phyloP scores from a whole-genome alignment of 2,329 filamentous ascomycete species.

The Fusarium camptoceras region DNA sequence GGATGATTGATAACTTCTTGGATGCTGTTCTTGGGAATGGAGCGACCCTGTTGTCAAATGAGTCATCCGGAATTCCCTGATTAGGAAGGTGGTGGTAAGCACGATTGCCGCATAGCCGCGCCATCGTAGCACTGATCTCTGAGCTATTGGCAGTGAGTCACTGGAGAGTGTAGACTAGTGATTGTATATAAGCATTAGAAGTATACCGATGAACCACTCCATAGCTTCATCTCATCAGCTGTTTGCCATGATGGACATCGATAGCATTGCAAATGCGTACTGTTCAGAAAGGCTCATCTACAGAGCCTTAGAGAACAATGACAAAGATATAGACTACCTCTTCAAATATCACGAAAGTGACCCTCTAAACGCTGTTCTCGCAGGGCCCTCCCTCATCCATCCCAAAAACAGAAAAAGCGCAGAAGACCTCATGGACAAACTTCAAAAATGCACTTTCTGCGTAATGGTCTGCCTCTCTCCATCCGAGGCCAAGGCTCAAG shows the following conservation, averaged over 20 bases:
- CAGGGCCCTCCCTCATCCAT: background rate
- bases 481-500: background rate
- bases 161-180: background rate
- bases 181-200: background rate
- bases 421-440: background rate
- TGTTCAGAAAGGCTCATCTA: background rate
- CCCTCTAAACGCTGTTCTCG: background rate
- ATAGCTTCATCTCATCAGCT: too few relatives aligned
- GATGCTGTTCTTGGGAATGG: background rate
- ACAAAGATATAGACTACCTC: background rate
- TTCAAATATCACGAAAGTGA: background rate
- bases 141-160: too few relatives aligned
- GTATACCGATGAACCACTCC: background rate
- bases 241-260: background rate
- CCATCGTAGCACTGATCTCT: background rate
- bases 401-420: background rate
- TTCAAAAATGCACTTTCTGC: background rate
- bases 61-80: conserved; percentile 4
- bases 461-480: background rate
- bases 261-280: background rate
- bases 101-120: background rate
- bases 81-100: conserved; percentile 8
- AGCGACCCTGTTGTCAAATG: background rate
- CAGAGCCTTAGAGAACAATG: conserved; percentile 1
- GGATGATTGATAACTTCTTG: background rate